Evolutionary conservation across 1,284 basidiomycete genomes (phyloP).

Genomic region (Porodaedalea pini): DNA sequence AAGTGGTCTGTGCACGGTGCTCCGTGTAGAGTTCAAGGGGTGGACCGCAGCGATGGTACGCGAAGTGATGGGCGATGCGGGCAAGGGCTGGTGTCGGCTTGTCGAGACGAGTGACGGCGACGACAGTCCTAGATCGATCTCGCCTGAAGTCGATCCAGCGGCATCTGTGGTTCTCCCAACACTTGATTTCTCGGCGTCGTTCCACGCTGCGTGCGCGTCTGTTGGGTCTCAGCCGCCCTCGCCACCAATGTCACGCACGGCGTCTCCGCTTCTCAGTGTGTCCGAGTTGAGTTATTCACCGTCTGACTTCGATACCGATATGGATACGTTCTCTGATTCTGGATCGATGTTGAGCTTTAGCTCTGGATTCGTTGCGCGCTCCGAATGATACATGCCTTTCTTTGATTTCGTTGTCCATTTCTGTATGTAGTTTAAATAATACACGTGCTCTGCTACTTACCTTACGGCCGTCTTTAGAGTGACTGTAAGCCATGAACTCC

Average conservation of each 20-base stretch:
- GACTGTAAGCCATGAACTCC: too few species aligned
- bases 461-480: too few species aligned
- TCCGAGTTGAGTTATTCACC: background rate
- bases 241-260: background rate
- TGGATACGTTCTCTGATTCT: background rate
- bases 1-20: slow-evolving; percentile 49
- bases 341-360: slow-evolving; percentile 9
- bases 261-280: slow-evolving; percentile 1
- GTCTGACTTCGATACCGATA: slow-evolving; percentile 2
- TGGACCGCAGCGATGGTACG: slow-evolving; percentile 63
- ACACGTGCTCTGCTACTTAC: too few species aligned
- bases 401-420: too few species aligned
- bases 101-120: slow-evolving; percentile 51
- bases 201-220: slow-evolving; percentile 21
- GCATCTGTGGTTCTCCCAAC: slow-evolving; percentile 64
- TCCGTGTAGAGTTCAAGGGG: slow-evolving; percentile 64
- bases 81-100: slow-evolving; percentile 67
- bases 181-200: slow-evolving; percentile 57
- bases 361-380: slow-evolving; percentile 8
- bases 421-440: too few species aligned
- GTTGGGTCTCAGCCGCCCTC: background rate
- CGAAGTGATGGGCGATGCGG: slow-evolving; percentile 61
- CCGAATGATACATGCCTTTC: background rate
- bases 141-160: slow-evolving; percentile 40
- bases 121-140: slow-evolving; percentile 26